Base-by-base conservation (phyloP, 192 early-diverging fungal species). In the Geosiphon pyriformis region DNA sequence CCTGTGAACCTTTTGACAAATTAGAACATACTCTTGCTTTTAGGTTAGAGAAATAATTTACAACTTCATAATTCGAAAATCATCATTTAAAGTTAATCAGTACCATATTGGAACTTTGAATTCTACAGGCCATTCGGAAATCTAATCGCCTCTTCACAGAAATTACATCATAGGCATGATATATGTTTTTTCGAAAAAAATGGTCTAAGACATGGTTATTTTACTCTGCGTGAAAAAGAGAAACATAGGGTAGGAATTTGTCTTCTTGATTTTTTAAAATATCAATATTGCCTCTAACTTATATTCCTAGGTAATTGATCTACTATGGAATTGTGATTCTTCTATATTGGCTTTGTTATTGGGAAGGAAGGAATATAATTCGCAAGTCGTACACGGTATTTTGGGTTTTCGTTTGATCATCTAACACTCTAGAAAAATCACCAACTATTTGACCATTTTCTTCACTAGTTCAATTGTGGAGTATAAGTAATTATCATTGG, bases 161-260 rank as follows among this genome's bases (percentile, higher is more conserved):
- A 82, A 49, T 77, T 88, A 35, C 85, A 87, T 27, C 83, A 92
- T 59, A 79, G 85, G 6, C 93, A 95, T 50, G 88, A 94, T 32
- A 84, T 99, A 48, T 85, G 92, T 6, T 99, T 97, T 60, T 94
- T 94, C 59, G 96, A 99, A 79, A 82, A 84, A 50, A 99, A 99
- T 65, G 96, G 96, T 7, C 76, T 97, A 46, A 82, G 92, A 15
- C 96, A 96, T 73, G 93, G 94, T 56, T 90, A 95, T 69, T 97
- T 99, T 73, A 72, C 86, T 7, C 73, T 99, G 35, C 78, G 91
- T 20, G 85, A 87, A 31, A 65, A 60, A 3, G 47, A 46, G 12
- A 70, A 76, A 8, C 73, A 78, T 8, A 76, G 73, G 4, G 85
- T 80, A 35, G 8, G 50, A 70, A 70, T 37, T 68, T 20, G 18